Percentiles rank a stretch among this genome's conserved stretches.
These are phyloP conservation scores for Solanum chiquidenum DNA, from an alignment of 257 asterid species.

Conservation along the genomic window DNA sequence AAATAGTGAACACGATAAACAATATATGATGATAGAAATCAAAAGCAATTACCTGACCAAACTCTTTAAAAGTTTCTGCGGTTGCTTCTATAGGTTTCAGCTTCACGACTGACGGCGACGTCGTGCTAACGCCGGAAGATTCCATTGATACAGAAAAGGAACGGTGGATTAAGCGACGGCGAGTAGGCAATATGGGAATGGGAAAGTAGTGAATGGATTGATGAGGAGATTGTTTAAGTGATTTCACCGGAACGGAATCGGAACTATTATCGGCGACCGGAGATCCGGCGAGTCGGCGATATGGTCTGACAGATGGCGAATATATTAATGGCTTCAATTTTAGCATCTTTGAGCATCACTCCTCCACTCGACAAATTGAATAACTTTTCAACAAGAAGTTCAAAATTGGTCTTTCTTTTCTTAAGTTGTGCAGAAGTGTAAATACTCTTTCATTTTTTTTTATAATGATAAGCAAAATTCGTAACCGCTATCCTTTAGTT, in stretches of 20 bases:
- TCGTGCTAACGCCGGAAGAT: neutral
- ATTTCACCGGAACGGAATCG: neutral
- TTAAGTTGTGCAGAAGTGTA: no score
- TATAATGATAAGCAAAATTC: no score
- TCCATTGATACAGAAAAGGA: constrained; percentile 8
- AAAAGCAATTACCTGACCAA: constrained; percentile 57
- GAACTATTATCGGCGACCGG: neutral
- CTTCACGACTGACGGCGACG: constrained; percentile 28
- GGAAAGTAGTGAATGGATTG: neutral
- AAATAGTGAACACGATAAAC: neutral
- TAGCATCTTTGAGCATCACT: neutral
- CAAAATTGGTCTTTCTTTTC: no score
- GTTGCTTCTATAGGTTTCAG: constrained; percentile 67
- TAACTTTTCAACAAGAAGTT: neutral
- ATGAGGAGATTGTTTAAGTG: neutral
- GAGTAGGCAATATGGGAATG: neutral
- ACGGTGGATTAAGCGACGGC: neutral
- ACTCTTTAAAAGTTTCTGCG: constrained; percentile 60
- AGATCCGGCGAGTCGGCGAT: neutral
- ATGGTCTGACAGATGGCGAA: neutral
- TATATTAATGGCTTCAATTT: neutral
- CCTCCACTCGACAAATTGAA: neutral
- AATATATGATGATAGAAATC: neutral
- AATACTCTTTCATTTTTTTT: no score
- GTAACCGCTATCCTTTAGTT: no score